Base-by-base conservation (phyloP, 2,329 filamentous ascomycete species). In the Rasamsonia emersonii region DNA sequence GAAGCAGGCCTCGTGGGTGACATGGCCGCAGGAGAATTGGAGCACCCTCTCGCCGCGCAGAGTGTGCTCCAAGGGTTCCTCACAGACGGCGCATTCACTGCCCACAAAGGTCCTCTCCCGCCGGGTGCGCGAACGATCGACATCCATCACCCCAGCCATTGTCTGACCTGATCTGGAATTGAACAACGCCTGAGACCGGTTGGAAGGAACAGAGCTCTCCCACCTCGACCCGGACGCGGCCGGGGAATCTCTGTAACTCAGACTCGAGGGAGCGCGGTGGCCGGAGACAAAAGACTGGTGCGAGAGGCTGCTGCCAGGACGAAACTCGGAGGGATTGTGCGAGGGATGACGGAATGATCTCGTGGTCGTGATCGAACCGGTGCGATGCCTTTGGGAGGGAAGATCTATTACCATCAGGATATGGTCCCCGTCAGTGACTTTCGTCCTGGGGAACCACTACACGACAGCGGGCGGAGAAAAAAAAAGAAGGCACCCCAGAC, bases 1-100 rank as follows among this genome's bases (percentile, higher is more conserved):
- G 56, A 98, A 96, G 62, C 91, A 98, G 20, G 89, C 91, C 59
- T 96, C 91, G 56, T 98, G 91, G 8, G 89, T 86, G 38, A 98
- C 89, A 61, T 98, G 91, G n/a, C 80, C 76, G 61, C 91, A 98
- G 4, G 88, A 93, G 51, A 98, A 91, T 56, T 96, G 91, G 33
- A 98, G 68, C 40, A 98, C 86, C 45, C 86, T 79, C 65, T 98
- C 91, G 38, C 91, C 91, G 30, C 84, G 82, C 28, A 98, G 71
- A 3, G 86, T 98, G 59, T 96, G 89, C 61, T 96, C 91, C 40
- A 98, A 66, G 3, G 88, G 88, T 63, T 98, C 91, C 58, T 98
- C 91, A 56, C 91, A 98, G 10, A 95, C 88, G 30, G 88, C 84
- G 62, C 91, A 98, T 64, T 93, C 84, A 56, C 79, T 86, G 27